Evolutionary conservation across 805 yeast species (phyloP).

Genomic region (Saturnispora saitoi): DNA sequence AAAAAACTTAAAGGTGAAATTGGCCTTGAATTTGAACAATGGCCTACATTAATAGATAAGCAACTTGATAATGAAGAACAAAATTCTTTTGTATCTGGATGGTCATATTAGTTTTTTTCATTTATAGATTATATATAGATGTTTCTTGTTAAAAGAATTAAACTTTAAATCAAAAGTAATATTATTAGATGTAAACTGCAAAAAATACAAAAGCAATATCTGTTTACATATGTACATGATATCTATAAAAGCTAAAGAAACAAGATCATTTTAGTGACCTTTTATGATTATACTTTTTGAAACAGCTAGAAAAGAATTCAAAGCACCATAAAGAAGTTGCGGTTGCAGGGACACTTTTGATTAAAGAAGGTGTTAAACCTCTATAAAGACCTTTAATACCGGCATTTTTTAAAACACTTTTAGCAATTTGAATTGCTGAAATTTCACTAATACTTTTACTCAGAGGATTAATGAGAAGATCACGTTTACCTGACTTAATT

Average conservation of each 20-base stretch:
- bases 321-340: constrained; percentile 31
- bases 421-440: constrained; percentile 18
- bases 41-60: constrained; percentile 31
- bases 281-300: constrained; percentile 10
- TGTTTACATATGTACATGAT: background rate
- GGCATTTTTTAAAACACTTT: constrained; percentile 40
- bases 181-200: background rate
- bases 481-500: constrained; percentile 16
- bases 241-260: background rate
- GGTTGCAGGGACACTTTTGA: constrained; percentile 74
- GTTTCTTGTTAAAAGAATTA: background rate
- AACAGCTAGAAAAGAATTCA: constrained; percentile 23
- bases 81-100: constrained; percentile 6
- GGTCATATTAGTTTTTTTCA: constrained; percentile 6
- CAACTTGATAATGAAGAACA: constrained; percentile 20
- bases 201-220: background rate
- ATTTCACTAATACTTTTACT: background rate
- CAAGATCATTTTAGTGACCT: background rate
- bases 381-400: constrained; percentile 65
- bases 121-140: background rate
- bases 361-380: constrained; percentile 61
- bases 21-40: constrained; percentile 65
- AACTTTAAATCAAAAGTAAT: background rate
- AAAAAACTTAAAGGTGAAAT: constrained; percentile 65
- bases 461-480: constrained; percentile 5